Base-by-base conservation (phyloP, 331 rosid genomes). In the Ulmus americana region DNA sequence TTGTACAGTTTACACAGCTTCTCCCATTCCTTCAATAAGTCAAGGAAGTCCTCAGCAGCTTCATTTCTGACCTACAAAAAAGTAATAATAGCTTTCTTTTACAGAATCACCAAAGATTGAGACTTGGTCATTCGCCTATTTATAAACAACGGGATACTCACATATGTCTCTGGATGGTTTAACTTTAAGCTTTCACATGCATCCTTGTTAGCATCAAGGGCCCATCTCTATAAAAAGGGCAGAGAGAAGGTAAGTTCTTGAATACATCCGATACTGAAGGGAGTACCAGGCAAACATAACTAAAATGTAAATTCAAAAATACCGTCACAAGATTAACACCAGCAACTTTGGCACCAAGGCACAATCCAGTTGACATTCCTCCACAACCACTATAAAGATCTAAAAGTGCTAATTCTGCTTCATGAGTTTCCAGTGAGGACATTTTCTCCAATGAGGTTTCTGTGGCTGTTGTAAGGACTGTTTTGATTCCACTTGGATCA, bases 371-470 rank as follows among this genome's bases (percentile, higher is more conserved):
- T 28, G 96, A 91, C 97, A 88, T 91, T 20, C 90, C 97, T 40
- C 97, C 97, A 76, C 97, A 91, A 43, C 96, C 97, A 18, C 85
- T 70, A 66, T 84, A 91, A 28, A 91, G 81, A 77, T 91, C 97
- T 28, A 91, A 66, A 50, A 91, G 72, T 55, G 75, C 68, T 70
- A 88, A 68, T 61, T 86, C 82, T 42, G 76, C 72, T 68, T 70
- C 73, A 63, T 40, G 13, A 43, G 58, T 56, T 63, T 78, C 82
- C 54, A 64, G 46, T 66, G 66, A 38, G 35, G 77, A 78, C 50
- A 61, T 70, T 58, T 65, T 69, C 63, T 44, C 73, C 78, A 67
- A 66, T 39, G 67, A 38, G 40, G 61, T 71, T 52, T 69, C 7
- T 22, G 79, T 74, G 55, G 76, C 66, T 54, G 61, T 66, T 39